These are phyloP conservation scores for Melanomma pulvis-pyrius DNA, from an alignment of 495 filamentous ascomycete species.

Conservation along the genomic window DNA sequence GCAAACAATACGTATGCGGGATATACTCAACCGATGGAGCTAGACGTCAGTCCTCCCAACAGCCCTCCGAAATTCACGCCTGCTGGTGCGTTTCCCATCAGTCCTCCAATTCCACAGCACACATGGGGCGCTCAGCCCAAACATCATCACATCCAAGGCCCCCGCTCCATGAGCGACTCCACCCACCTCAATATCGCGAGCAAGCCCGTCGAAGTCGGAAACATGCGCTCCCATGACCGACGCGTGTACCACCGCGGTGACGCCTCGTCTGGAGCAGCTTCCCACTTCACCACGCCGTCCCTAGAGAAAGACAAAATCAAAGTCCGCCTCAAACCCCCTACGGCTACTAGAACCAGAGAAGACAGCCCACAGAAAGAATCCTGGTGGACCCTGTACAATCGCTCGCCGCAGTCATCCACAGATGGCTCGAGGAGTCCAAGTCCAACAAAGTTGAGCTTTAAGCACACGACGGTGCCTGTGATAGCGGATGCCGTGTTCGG, in stretches of 20 bases:
- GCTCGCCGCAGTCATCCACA: conserved; percentile 12
- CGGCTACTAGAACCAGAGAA: neutral
- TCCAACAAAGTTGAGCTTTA: conserved; percentile 16
- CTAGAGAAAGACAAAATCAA: conserved; percentile 6
- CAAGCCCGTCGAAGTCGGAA: conserved; percentile 11
- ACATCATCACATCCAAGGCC: neutral
- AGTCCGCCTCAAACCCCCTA: conserved; percentile 5
- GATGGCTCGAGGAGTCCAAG: conserved; percentile 2
- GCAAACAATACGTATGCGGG: neutral
- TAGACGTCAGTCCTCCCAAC: conserved; percentile 8
- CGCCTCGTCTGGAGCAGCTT: conserved; percentile 7
- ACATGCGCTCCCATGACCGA: neutral
- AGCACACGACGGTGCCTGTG: neutral
- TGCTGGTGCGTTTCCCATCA: conserved; percentile 20
- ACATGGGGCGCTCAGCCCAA: neutral
- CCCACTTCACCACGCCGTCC: neutral
- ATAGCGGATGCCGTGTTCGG: conserved; percentile 9
- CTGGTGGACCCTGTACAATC: conserved; percentile 12
- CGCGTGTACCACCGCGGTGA: neutral
- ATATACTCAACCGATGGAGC: conserved; percentile 6
- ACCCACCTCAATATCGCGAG: conserved; percentile 10
- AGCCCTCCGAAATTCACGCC: conserved; percentile 7
- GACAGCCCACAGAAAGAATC: conserved; percentile 23
- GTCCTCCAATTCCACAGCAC: conserved; percentile 16
- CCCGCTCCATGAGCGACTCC: conserved; percentile 7